Conservation (phyloP, 2,329 filamentous ascomycete genomes). For the Fusarium agapanthi region DNA sequence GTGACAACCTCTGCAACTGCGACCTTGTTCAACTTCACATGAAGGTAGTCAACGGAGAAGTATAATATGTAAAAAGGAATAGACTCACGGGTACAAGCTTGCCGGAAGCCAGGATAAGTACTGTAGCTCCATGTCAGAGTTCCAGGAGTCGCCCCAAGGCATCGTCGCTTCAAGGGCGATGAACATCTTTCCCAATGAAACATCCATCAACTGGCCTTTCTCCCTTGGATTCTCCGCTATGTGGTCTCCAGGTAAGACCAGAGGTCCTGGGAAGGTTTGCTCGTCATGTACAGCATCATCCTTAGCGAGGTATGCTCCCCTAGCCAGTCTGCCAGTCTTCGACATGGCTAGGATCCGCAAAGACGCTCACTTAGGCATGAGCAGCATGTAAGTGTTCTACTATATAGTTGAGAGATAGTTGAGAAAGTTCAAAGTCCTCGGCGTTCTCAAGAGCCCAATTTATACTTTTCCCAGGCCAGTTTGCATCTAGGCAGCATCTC, state of each 20-base stretch:
- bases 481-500: neutral
- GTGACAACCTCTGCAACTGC: no score
- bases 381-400: neutral
- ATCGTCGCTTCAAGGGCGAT: no score
- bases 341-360: conserved; percentile 16
- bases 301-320: conserved; percentile 2
- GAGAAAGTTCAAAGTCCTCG: neutral
- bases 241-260: conserved; percentile 68
- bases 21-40: no score
- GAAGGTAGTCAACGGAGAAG: neutral
- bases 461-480: neutral
- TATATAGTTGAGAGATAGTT: neutral
- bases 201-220: conserved; percentile 54
- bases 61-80: neutral
- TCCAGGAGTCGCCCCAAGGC: no score
- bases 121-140: no score
- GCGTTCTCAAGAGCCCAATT: neutral
- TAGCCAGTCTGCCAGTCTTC: conserved; percentile 36
- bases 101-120: no score
- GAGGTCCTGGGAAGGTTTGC: conserved; percentile 62
- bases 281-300: conserved; percentile 25
- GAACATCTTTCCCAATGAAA: no score
- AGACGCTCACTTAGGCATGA: no score
- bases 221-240: conserved; percentile 62
- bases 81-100: no score